Evolutionary conservation across 2,329 filamentous ascomycete genomes (phyloP).

Genomic region (Diaporthe humulicola): DNA sequence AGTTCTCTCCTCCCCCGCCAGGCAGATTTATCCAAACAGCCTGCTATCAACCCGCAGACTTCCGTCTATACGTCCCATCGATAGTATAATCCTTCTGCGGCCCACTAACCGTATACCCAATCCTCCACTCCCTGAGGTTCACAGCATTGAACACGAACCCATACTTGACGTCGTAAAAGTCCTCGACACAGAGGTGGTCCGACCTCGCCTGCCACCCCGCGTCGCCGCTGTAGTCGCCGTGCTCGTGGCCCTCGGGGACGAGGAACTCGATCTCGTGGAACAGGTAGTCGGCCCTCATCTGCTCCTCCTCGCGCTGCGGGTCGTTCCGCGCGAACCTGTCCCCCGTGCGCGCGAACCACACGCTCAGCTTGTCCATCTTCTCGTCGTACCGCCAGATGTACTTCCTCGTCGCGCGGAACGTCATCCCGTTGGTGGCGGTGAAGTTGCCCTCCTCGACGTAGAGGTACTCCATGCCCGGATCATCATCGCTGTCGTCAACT

Average conservation of each 20-base stretch:
- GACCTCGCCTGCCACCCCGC: conserved; percentile 74
- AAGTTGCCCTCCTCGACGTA: conserved; percentile 79
- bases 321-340: conserved; percentile 75
- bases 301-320: conserved; percentile 79
- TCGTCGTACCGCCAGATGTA: conserved; percentile 82
- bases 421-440: conserved; percentile 65
- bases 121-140: conserved; percentile 68
- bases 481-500: conserved; percentile 43
- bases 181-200: conserved; percentile 78
- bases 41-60: conserved; percentile 8
- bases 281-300: conserved; percentile 75
- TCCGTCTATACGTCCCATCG: conserved; percentile 63
- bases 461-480: conserved; percentile 70
- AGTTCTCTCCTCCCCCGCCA: too few relatives aligned
- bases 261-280: conserved; percentile 81
- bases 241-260: conserved; percentile 47
- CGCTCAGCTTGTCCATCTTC: conserved; percentile 69
- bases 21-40: too few relatives aligned
- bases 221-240: conserved; percentile 45
- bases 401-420: conserved; percentile 72
- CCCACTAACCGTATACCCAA: conserved; percentile 76
- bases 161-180: conserved; percentile 79
- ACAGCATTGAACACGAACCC: conserved; percentile 74
- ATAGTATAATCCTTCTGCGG: conserved; percentile 82
- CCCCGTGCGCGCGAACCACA: conserved; percentile 80